Evolutionary conservation across 768 basidiomycete species (phyloP), one percentile per base, ranked within the genome.

Genomic region (Lactarius trivialis): DNA sequence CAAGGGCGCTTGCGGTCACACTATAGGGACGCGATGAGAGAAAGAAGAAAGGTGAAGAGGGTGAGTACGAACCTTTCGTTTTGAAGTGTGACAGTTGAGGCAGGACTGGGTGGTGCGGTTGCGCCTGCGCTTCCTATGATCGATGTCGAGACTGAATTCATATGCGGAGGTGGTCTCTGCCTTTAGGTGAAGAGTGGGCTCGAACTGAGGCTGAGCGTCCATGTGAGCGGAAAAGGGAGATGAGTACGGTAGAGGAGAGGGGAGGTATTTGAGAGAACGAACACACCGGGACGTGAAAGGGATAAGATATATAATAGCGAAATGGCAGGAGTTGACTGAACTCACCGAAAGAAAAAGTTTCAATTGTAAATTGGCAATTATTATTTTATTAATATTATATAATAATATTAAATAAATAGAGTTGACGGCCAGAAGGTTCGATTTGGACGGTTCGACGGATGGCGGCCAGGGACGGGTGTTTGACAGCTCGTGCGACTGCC

Each of bases 1-100:
- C 93, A 96, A 21, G 93, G 93, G 43, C 93, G 81, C 71, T 93
- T 93, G 60, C 93, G 80, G 76, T 96, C 93, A 71, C 93, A 96
- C 91, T 93, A 52, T 58, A 53, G 58, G 53, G 62, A 57, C 32
- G 56, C 49, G 58, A 58, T 54, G 60, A 60, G 59, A 60, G 62
- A 30, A 45, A 28, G 63, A 48, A 62, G 39, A 11, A 7, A 34
- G 55, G 43, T 7, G 28, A 48, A 63, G 24, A 64, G 59, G 59
- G 24, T 17, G 9, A 34, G 57, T 32, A 68, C 79, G 59, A 65
- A 92, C 92, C 82, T 94, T 94, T 69, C 93, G 79, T 77, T 96
- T 96, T 58, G 93, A 93, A 50, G 92, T 93, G 75, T 96, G 93
- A 76, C 93, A 96, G 70, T 91, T 91, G 62, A 86, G 77, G 68